Base-by-base conservation (phyloP, 805 yeast genomes). In the Lachancea waltii region DNA sequence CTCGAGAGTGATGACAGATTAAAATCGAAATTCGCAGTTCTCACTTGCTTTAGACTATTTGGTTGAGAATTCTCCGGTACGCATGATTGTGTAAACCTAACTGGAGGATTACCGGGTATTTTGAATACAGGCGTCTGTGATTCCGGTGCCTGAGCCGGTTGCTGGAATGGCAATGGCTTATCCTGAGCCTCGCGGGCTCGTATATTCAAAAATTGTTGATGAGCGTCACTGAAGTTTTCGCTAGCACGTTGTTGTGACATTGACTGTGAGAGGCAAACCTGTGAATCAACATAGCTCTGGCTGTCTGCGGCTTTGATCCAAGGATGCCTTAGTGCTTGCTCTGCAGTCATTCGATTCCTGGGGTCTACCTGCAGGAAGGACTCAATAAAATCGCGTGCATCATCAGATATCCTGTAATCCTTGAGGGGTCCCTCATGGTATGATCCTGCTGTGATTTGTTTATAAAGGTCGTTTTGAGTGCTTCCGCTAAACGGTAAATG, bases 401-500 rank as follows among this genome's bases (percentile, higher is more conserved):
- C 77, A 9, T 67, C 60, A 5, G 94, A 79, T 1, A 86, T 70
- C 10, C 77, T 72, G 42, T 75, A 77, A 28, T 78, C 78, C 45
- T 73, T 73, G 33, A 90, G 64, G 1, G 90, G 81, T 4, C 81
- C 77, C 41, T 77, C 85, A 58, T 85, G 90, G 54, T 80, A 90
- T 19, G 81, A 76, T 1, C 96, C 97, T 10, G 70, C 62, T 37
- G 74, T 70, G 33, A 92, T 89, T 50, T 83, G 81, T 41, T 72
- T 72, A 61, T 85, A 85, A 51, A 92, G 65, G 44, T 84, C 83
- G 11, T 84, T 89, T 53, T 90, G 97, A 0, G 96, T 85, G 36
- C 80, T 73, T 1, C 97, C 97, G 57, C 90, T 86, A 58, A 92
- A 92, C 6, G 99, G 99, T 44, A 90, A 67, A 69, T 86, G 96